Conservation (phyloP, 2,329 filamentous ascomycete genomes). For the Diaporthe helianthi region DNA sequence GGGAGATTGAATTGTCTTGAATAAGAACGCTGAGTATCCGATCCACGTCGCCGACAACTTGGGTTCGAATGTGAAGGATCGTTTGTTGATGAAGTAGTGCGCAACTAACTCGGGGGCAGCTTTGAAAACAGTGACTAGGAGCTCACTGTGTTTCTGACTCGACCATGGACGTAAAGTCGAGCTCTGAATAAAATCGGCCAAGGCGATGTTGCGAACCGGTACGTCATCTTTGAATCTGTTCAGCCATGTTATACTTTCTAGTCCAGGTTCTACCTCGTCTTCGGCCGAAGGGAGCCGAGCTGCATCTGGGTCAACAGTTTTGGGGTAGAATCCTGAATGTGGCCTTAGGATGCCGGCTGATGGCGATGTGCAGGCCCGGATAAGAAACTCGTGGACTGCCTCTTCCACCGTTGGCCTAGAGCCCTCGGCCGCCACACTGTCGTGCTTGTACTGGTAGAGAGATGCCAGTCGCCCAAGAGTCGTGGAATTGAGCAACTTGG, state of each 20-base stretch:
- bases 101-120: slow-evolving; percentile 86
- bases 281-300: slow-evolving; percentile 47
- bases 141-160: slow-evolving; percentile 79
- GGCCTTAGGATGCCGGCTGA: slow-evolving; percentile 77
- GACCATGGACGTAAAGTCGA: slow-evolving; percentile 84
- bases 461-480: slow-evolving; percentile 75
- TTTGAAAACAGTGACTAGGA: slow-evolving; percentile 80
- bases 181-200: slow-evolving; percentile 80
- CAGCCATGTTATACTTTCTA: slow-evolving; percentile 75
- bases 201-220: slow-evolving; percentile 78
- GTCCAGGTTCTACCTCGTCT: slow-evolving; percentile 63
- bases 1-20: slow-evolving; percentile 77
- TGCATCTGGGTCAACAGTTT: slow-evolving; percentile 67
- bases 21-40: slow-evolving; percentile 88
- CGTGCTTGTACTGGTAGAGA: slow-evolving; percentile 70
- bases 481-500: slow-evolving; percentile 75
- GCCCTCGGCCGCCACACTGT: slow-evolving; percentile 48
- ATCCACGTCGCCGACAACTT: slow-evolving; percentile 95
- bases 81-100: slow-evolving; percentile 84
- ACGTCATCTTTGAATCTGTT: slow-evolving; percentile 71
- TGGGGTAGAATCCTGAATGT: slow-evolving; percentile 85
- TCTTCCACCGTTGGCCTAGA: slow-evolving; percentile 63
- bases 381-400: slow-evolving; percentile 77
- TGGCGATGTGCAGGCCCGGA: slow-evolving; percentile 75
- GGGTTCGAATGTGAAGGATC: slow-evolving; percentile 84